Percentiles rank a stretch among this genome's conserved stretches.
Evolutionary conservation across 2,329 filamentous ascomycete genomes (phyloP).

Genomic region (Aureobasidium mangrovei): DNA sequence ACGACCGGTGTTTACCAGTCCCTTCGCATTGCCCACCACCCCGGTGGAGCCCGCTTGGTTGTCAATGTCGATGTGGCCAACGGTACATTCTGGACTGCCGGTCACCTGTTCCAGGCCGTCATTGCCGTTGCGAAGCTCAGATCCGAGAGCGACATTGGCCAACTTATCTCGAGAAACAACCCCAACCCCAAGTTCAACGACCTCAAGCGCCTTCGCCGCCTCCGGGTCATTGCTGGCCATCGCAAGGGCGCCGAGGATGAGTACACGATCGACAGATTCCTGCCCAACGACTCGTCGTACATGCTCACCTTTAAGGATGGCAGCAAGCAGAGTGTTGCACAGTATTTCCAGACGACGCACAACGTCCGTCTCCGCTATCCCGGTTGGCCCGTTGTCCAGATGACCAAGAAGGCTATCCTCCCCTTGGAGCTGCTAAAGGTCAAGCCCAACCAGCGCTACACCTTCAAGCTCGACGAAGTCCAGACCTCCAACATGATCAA

Average conservation of each 20-base stretch:
- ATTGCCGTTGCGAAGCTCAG: slow-evolving; percentile 23
- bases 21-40: slow-evolving; percentile 59
- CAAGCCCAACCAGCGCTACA: slow-evolving; percentile 48
- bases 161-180: slow-evolving; percentile 7
- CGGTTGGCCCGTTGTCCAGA: slow-evolving; percentile 48
- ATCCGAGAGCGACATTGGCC: slow-evolving; percentile 23
- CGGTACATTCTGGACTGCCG: slow-evolving; percentile 68
- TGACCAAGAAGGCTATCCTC: slow-evolving; percentile 47
- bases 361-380: slow-evolving; percentile 37
- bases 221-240: slow-evolving; percentile 35
- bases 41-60: slow-evolving; percentile 52
- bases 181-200: slow-evolving; percentile 19
- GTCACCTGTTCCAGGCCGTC: slow-evolving; percentile 30
- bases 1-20: slow-evolving; percentile 87
- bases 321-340: slow-evolving; percentile 43
- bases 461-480: slow-evolving; percentile 48
- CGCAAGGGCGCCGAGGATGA: slow-evolving; percentile 30
- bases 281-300: slow-evolving; percentile 34
- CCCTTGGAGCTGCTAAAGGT: slow-evolving; percentile 50
- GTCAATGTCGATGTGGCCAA: slow-evolving; percentile 91
- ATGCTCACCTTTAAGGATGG: slow-evolving; percentile 35
- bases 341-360: slow-evolving; percentile 48
- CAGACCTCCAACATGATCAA: slow-evolving; percentile 86
- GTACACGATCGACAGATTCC: slow-evolving; percentile 45
- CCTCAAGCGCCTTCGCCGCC: slow-evolving; percentile 35